Evolutionary conservation across 352 stramenopile species (phyloP).

Genomic region (Globisporangium iwayamae): DNA sequence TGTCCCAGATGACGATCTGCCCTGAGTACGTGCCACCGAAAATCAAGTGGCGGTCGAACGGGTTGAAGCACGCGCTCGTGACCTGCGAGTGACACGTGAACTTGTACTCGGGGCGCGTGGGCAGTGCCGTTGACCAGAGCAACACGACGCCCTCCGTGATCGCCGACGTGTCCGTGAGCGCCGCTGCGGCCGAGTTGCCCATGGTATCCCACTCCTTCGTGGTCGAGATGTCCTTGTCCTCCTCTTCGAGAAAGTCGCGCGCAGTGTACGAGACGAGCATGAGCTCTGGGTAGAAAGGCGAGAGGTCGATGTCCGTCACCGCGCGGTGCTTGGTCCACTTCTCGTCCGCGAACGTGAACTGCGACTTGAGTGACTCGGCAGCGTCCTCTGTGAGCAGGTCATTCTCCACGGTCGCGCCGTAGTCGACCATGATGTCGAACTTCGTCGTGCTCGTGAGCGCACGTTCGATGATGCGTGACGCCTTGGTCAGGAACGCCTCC

Average conservation of each 20-base stretch:
- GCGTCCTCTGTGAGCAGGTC: conserved; percentile 51
- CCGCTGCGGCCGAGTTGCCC: conserved; percentile 42
- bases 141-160: conserved; percentile 80
- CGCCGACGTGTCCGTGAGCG: conserved; percentile 50
- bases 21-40: conserved; percentile 85
- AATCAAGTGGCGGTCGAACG: conserved; percentile 83
- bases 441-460: conserved; percentile 71
- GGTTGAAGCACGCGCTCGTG: conserved; percentile 84
- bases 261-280: conserved; percentile 64
- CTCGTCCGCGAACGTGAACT: conserved; percentile 66
- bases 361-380: conserved; percentile 66
- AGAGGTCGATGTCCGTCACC: conserved; percentile 81
- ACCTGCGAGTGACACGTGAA: conserved; percentile 87
- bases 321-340: conserved; percentile 82
- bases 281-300: conserved; percentile 81
- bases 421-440: conserved; percentile 86
- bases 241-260: conserved; percentile 69
- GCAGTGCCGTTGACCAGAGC: conserved; percentile 82
- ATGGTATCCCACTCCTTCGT: conserved; percentile 74
- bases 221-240: conserved; percentile 52
- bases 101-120: conserved; percentile 75
- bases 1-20: conserved; percentile 87
- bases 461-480: conserved; percentile 77
- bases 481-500: conserved; percentile 73
- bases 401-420: conserved; percentile 65